phyloP scores from a whole-genome alignment of 202 grass and related monocot species.

The Elaeis oleifera region DNA sequence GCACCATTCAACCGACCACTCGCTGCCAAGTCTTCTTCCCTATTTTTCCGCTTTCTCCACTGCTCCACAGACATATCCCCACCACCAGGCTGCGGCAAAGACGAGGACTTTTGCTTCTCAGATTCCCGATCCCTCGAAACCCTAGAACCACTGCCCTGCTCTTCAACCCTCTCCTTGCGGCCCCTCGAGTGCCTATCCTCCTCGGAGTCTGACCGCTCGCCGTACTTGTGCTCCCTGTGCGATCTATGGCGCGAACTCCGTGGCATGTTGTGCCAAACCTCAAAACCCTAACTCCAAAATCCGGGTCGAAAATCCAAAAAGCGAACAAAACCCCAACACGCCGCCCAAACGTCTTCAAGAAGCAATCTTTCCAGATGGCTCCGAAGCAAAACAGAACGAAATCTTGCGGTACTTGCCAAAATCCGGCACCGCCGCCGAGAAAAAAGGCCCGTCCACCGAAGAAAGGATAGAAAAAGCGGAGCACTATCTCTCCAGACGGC shows the following conservation, averaged over 20 bases:
- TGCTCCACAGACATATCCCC: constrained; percentile 5
- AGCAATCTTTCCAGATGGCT: not conserved
- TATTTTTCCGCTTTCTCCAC: constrained; percentile 28
- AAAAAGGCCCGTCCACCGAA: no score
- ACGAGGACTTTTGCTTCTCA: constrained; percentile 15
- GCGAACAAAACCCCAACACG: not conserved
- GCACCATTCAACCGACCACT: constrained; percentile 3
- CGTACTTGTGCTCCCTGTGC: constrained; percentile 6
- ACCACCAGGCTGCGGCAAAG: not conserved
- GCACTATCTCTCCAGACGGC: no score
- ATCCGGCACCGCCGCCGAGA: no score
- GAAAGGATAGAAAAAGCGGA: no score
- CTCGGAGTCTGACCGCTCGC: constrained; percentile 16
- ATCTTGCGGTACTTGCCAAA: no score
- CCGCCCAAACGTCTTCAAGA: not conserved
- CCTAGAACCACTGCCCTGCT: not conserved
- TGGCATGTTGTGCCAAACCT: constrained; percentile 14
- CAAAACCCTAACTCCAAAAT: not conserved
- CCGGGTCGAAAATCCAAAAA: not conserved
- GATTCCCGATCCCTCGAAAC: constrained; percentile 7
- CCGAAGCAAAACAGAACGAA: no score
- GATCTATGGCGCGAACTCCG: constrained; percentile 22
- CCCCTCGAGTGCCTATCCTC: constrained; percentile 10
- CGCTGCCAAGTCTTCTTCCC: constrained; percentile 4
- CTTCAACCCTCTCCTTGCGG: constrained; percentile 4